phyloP scores from a whole-genome alignment of 2,329 filamentous ascomycete genomes.

The Penicillium brevicompactum region DNA sequence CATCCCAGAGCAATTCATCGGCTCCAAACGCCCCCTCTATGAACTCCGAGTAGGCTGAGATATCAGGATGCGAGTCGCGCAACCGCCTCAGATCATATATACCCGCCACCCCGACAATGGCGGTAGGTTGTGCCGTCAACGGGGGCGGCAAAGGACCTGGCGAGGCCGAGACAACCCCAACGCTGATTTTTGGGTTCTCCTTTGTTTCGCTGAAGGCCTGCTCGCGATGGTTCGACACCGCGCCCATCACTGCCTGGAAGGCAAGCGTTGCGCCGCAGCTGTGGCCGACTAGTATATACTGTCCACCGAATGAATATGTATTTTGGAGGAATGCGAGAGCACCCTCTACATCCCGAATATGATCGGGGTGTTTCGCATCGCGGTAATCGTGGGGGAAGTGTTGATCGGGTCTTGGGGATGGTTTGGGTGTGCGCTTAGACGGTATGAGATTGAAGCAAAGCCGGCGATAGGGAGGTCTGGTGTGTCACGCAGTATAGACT shows the following conservation, averaged over 20 bases:
- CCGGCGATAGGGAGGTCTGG: slow-evolving; percentile 35
- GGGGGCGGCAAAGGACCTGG: slow-evolving; percentile 13
- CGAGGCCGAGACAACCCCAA: slow-evolving; percentile 13
- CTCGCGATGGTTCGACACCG: slow-evolving; percentile 18
- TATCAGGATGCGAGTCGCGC: slow-evolving; percentile 34
- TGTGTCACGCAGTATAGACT: slow-evolving; percentile 33
- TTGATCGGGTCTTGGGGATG: slow-evolving; percentile 39
- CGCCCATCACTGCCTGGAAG: slow-evolving; percentile 46
- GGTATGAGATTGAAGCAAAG: slow-evolving; percentile 50
- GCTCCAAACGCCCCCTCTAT: slow-evolving; percentile 47
- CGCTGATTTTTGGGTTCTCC: slow-evolving; percentile 5
- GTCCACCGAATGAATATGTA: slow-evolving; percentile 40
- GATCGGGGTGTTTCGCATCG: slow-evolving; percentile 47
- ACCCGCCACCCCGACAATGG: slow-evolving; percentile 46
- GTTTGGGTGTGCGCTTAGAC: slow-evolving; percentile 46
- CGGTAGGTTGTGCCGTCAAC: slow-evolving; percentile 32
- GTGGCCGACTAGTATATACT: slow-evolving; percentile 50
- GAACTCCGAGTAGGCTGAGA: slow-evolving; percentile 42
- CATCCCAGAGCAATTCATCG: slow-evolving; percentile 40
- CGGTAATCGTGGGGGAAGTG: slow-evolving; percentile 34
- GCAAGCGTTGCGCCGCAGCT: slow-evolving; percentile 51
- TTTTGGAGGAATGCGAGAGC: slow-evolving; percentile 45
- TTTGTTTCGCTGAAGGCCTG: slow-evolving; percentile 4
- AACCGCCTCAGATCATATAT: slow-evolving; percentile 48
- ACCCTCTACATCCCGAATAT: slow-evolving; percentile 44